These are phyloP conservation scores for Trichoderma sp. DNA, from an alignment of 2,329 filamentous ascomycete genomes.

Conservation along the genomic window DNA sequence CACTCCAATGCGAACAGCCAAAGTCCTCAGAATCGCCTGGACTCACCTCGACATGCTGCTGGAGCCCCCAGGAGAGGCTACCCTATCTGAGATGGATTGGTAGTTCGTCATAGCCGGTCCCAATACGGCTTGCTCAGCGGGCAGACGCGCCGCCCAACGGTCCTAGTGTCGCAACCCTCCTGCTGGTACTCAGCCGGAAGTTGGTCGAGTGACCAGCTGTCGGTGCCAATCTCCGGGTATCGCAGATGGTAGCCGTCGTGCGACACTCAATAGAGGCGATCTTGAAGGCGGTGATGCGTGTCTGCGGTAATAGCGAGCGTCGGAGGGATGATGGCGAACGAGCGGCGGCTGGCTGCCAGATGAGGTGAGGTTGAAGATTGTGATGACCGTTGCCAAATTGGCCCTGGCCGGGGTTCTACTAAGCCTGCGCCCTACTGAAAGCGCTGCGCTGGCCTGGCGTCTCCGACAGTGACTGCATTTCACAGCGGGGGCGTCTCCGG, in stretches of 20 bases:
- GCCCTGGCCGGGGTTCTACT: neutral
- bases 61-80: constrained; percentile 41
- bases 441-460: neutral
- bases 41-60: constrained; percentile 53
- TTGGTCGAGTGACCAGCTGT: constrained; percentile 16
- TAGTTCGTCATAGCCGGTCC: constrained; percentile 55
- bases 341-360: neutral
- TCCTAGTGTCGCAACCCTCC: neutral
- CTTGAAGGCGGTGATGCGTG: neutral
- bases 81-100: constrained; percentile 53
- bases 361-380: constrained; percentile 6
- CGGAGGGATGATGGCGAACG: constrained; percentile 3
- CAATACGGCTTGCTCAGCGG: neutral
- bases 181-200: neutral
- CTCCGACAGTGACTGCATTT: neutral
- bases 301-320: constrained; percentile 6
- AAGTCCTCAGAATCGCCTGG: neutral
- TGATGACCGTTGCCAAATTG: neutral
- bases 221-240: neutral
- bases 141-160: neutral
- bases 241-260: neutral
- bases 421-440: neutral
- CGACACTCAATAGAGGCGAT: neutral
- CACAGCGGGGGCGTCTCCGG: constrained; percentile 17
- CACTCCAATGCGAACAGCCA: neutral